Percentiles rank a stretch among this genome's conserved stretches.
phyloP scores from a whole-genome alignment of 768 basidiomycete species.

The Suillus brevipes region DNA sequence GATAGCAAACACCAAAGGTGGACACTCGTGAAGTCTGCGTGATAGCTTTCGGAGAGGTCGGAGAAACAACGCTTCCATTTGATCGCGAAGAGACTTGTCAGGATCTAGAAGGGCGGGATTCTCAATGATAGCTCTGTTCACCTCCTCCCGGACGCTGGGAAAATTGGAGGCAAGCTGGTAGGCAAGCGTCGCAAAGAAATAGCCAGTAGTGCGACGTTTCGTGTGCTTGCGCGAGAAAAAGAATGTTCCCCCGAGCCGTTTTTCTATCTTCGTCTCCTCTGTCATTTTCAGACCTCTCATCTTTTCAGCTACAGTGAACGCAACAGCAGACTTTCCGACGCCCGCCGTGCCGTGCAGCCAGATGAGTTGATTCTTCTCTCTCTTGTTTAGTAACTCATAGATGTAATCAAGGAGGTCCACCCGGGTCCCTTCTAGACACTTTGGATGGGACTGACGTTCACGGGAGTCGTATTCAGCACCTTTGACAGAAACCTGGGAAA shows the following conservation, averaged over 20 bases:
- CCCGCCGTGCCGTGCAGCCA: neutral
- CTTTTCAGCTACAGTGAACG: neutral
- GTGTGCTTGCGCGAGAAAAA: slow-evolving; percentile 2
- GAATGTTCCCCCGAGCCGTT: neutral
- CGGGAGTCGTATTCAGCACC: neutral
- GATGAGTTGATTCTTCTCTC: neutral
- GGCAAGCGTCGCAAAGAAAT: neutral
- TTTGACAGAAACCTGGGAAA: neutral
- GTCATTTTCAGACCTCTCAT: neutral
- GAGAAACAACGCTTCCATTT: neutral
- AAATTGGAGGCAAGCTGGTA: neutral
- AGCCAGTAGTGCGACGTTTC: neutral
- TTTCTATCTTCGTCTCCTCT: neutral
- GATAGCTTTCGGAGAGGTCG: neutral
- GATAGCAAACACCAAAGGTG: neutral
- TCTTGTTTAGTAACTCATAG: neutral
- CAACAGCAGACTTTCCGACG: slow-evolving; percentile 2
- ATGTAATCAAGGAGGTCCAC: neutral
- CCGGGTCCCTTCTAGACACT: neutral
- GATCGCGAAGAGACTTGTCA: neutral
- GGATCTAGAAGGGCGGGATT: neutral
- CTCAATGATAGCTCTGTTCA: neutral
- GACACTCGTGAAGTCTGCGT: neutral
- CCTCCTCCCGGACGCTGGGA: neutral
- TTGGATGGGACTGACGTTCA: neutral